Percentiles rank a stretch among this genome's conserved stretches.
Evolutionary conservation across 2,329 filamentous ascomycete species (phyloP).

Genomic region (Chrysoporthe puriensis): DNA sequence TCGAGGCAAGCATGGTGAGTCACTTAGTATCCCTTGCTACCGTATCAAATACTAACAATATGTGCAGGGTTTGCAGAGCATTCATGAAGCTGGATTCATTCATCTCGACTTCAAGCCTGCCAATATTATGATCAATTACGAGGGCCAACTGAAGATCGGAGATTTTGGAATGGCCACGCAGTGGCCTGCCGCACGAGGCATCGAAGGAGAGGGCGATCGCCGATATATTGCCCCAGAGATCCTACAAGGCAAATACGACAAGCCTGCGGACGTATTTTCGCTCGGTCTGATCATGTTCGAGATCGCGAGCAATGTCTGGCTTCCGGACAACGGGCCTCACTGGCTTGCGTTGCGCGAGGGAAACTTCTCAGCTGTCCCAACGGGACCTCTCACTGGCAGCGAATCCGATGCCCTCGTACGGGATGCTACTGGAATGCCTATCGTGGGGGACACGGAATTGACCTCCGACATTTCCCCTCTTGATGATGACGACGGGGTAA

Average conservation of each 20-base stretch:
- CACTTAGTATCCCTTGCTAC: neutral
- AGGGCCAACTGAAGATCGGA: slow-evolving; percentile 81
- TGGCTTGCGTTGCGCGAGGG: slow-evolving; percentile 91
- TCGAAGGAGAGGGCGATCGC: slow-evolving; percentile 91
- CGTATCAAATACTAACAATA: slow-evolving; percentile 35
- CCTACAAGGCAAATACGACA: slow-evolving; percentile 82
- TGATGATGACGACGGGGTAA: slow-evolving; percentile 20
- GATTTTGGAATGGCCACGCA: slow-evolving; percentile 82
- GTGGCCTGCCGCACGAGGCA: slow-evolving; percentile 75
- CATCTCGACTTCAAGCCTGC: slow-evolving; percentile 86
- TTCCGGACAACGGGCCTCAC: slow-evolving; percentile 88
- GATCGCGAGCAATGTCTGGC: slow-evolving; percentile 88
- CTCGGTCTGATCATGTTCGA: slow-evolving; percentile 94
- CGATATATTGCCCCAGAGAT: slow-evolving; percentile 97
- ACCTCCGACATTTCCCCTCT: slow-evolving; percentile 26
- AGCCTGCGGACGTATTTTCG: slow-evolving; percentile 91
- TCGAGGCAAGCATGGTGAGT: slow-evolving; percentile 81
- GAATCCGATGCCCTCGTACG: slow-evolving; percentile 71
- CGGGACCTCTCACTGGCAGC: slow-evolving; percentile 73
- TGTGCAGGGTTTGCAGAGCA: slow-evolving; percentile 78
- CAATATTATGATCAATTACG: slow-evolving; percentile 80
- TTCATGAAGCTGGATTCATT: slow-evolving; percentile 85
- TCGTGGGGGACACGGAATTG: slow-evolving; percentile 44
- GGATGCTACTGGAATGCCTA: slow-evolving; percentile 73
- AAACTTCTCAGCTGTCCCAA: slow-evolving; percentile 86